phyloP scores from a whole-genome alignment of 2,329 filamentous ascomycete genomes.

The Aspergillus japonicus region DNA sequence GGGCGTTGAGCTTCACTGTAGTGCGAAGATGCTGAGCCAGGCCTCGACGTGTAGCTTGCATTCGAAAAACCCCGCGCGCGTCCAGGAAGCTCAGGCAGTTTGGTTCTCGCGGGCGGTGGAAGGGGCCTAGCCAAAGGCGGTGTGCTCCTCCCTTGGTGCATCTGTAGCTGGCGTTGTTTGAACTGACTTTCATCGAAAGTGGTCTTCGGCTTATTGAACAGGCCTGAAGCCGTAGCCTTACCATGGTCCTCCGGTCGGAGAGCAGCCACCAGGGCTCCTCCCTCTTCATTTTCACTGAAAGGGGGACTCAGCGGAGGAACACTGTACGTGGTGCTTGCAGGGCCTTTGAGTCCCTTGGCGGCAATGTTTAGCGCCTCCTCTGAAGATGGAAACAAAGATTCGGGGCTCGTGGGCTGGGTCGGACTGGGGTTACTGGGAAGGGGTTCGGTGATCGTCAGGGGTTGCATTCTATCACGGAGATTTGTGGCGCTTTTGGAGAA shows the following conservation, averaged over 20 bases:
- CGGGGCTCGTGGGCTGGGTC: constrained; percentile 42
- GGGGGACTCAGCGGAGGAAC: constrained; percentile 67
- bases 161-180: constrained; percentile 74
- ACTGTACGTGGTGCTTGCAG: constrained; percentile 18
- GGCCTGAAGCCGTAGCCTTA: constrained; percentile 73
- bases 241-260: constrained; percentile 74
- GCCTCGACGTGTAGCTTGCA: constrained; percentile 38
- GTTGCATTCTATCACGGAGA: constrained; percentile 53
- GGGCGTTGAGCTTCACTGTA: constrained; percentile 34
- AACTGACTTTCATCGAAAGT: constrained; percentile 85
- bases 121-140: constrained; percentile 45
- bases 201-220: constrained; percentile 70
- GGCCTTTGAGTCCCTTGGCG: constrained; percentile 3
- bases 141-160: constrained; percentile 72
- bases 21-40: constrained; percentile 39
- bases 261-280: constrained; percentile 57
- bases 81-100: constrained; percentile 21
- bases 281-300: constrained; percentile 70
- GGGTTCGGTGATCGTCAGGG: constrained; percentile 30
- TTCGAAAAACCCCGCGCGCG: constrained; percentile 38
- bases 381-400: constrained; percentile 39
- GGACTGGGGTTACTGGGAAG: constrained; percentile 13
- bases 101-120: constrained; percentile 24
- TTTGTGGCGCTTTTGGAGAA: constrained; percentile 64
- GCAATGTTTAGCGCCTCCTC: constrained; percentile 32